A percentile compares a stretch with the other conserved stretches of the same genome.
Conservation (phyloP, 176 grass and related monocot species). For the Alopecurus myosuroides region DNA sequence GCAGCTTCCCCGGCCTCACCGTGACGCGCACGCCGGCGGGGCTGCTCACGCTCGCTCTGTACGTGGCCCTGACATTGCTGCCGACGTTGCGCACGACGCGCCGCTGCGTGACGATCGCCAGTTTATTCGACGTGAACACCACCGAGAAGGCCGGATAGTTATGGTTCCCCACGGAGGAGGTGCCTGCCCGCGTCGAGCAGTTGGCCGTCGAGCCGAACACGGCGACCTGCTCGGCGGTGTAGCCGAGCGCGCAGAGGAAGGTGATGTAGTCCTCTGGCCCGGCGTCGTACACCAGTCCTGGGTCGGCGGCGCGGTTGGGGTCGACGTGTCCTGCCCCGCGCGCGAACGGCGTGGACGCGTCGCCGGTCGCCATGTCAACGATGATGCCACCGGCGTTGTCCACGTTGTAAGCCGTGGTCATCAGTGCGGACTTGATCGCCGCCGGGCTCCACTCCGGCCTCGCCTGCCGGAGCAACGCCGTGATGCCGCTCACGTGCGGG, state of each 20-base stretch:
- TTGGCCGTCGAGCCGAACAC: constrained; percentile 24
- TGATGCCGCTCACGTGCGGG: constrained; percentile 42
- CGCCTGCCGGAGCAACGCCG: constrained; percentile 23
- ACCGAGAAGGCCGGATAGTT: constrained; percentile 57
- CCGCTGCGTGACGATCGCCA: constrained; percentile 19
- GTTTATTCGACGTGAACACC: constrained; percentile 11
- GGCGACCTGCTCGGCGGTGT: constrained; percentile 32
- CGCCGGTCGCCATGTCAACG: constrained; percentile 11
- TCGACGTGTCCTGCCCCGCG: constrained; percentile 37
- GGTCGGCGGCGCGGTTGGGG: constrained; percentile 31
- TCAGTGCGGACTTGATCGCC: constrained; percentile 45
- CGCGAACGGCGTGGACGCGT: constrained; percentile 29
- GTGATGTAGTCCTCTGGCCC: constrained; percentile 35
- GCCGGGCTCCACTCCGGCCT: constrained; percentile 37
- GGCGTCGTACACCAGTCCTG: constrained; percentile 42
- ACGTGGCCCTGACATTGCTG: neutral
- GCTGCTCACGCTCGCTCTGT: constrained; percentile 7
- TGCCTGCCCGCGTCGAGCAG: constrained; percentile 44
- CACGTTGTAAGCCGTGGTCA: constrained; percentile 48
- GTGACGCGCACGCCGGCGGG: neutral
- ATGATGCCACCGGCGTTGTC: constrained; percentile 23
- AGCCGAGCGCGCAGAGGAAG: constrained; percentile 45
- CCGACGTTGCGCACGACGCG: constrained; percentile 59
- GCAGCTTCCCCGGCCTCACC: constrained; percentile 37
- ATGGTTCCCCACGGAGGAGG: constrained; percentile 32